Evolutionary conservation across 768 basidiomycete species (phyloP), one percentile per base, ranked within the genome.

Genomic region (Mycena maculata): DNA sequence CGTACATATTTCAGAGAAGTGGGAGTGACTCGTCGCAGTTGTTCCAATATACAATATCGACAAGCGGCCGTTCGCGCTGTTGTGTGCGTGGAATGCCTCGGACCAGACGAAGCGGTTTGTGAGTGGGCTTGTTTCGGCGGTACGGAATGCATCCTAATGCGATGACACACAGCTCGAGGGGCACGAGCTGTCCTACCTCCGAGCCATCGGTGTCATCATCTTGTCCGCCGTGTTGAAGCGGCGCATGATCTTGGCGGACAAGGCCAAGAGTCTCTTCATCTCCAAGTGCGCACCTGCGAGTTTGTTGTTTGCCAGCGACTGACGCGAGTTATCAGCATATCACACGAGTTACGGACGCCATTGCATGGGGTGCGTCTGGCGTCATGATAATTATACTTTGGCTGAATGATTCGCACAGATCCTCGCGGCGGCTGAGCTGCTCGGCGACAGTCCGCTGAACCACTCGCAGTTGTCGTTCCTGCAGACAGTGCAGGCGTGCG

Each of bases 11-110:
- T 6, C 58, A 39, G 18, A 38, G 23, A 54, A 44, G 56, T 65
- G 41, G 41, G 60, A 71, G 36, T 60, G 63, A 33, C 56, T 59
- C 31, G 39, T 16, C 33, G 41, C 68, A 94, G 94, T 90, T 62
- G 96, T 97, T 8, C 96, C 96, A 8, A 92, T 97, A 54, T 96
- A 93, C 77, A 96, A 96, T 71, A 89, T 97, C 57, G 94, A 97
- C 80, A 93, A 95, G 79, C 87, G 92, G 55, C 94, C 95, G 13
- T 97, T 98, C 72, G 94, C 94, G 9, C 77, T 98, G 73, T 83
- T 98, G 22, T 96, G 94, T 71, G 95, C 94, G 7, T 97, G 96
- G 78, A 98, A 96, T 78, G 91, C 90, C 0, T 89, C 89, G 15
- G 89, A 92, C 60, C 88, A 93, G 63, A 86, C 88, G 1, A 92